These are phyloP conservation scores for Aspergillus bertholletiae DNA, from an alignment of 495 filamentous ascomycete species.

Conservation along the genomic window DNA sequence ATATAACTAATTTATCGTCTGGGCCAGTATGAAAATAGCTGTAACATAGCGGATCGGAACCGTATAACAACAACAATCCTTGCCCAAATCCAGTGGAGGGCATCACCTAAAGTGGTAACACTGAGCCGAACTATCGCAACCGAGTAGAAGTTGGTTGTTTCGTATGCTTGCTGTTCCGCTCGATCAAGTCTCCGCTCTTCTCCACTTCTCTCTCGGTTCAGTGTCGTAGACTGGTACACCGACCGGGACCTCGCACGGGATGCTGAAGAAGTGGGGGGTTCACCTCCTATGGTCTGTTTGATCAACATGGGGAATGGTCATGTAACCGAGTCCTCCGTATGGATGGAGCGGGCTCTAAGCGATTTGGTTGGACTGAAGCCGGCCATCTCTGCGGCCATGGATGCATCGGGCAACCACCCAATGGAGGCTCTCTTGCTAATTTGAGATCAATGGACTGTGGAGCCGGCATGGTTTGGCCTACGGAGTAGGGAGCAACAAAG, in stretches of 20 bases:
- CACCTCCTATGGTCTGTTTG: not conserved
- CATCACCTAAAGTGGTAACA: too few relatives aligned
- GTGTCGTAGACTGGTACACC: not conserved
- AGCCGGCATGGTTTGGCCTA: too few relatives aligned
- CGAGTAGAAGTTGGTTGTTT: not conserved
- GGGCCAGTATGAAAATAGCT: too few relatives aligned
- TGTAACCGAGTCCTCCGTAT: not conserved
- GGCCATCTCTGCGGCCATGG: too few relatives aligned
- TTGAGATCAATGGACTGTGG: too few relatives aligned
- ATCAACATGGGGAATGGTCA: not conserved
- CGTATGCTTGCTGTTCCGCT: not conserved
- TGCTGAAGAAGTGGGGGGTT: not conserved
- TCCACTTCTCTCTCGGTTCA: not conserved
- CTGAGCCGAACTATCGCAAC: not conserved
- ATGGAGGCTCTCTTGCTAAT: too few relatives aligned
- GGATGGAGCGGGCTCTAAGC: not conserved
- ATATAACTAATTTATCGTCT: too few relatives aligned
- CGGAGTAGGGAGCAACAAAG: too few relatives aligned
- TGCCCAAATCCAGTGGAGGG: too few relatives aligned
- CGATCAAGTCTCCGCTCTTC: not conserved
- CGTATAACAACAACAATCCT: too few relatives aligned
- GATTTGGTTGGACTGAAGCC: not conserved
- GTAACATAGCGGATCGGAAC: too few relatives aligned
- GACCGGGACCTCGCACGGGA: not conserved
- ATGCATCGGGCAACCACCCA: too few relatives aligned